Conservation (phyloP, 2,329 filamentous ascomycete species). For the Stachybotrys chlorohalonatus region DNA sequence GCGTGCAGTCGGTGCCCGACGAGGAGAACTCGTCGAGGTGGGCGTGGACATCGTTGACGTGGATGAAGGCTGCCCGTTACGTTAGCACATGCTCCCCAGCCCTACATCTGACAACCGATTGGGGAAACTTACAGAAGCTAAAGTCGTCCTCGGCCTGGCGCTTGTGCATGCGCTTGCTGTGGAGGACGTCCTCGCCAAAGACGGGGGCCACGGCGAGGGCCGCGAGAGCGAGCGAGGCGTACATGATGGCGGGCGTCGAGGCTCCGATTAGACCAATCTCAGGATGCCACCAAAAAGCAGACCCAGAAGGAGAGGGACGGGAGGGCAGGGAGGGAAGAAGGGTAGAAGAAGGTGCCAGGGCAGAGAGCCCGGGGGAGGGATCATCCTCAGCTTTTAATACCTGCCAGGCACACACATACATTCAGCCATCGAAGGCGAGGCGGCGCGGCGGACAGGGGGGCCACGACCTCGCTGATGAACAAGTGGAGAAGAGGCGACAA, state of each 20-base stretch:
- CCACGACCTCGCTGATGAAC: neutral
- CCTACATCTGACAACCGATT: neutral
- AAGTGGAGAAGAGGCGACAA: neutral
- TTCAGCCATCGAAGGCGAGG: too few relatives aligned
- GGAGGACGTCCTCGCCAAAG: slow-evolving; percentile 34
- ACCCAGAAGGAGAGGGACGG: neutral
- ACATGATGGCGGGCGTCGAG: neutral
- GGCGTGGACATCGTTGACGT: slow-evolving; percentile 61
- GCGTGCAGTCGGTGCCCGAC: slow-evolving; percentile 52
- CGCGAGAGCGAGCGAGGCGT: slow-evolving; percentile 12
- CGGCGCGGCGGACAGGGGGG: neutral
- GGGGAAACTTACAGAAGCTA: neutral
- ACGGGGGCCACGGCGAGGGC: slow-evolving; percentile 16
- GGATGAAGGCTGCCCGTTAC: slow-evolving; percentile 44
- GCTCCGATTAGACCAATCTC: neutral
- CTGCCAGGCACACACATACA: too few relatives aligned
- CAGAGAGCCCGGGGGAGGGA: too few relatives aligned
- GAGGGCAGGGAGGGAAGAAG: neutral
- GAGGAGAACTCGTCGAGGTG: slow-evolving; percentile 55
- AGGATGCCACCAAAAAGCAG: neutral
- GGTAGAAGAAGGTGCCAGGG: too few relatives aligned
- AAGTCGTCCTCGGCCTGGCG: slow-evolving; percentile 36
- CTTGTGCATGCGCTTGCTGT: slow-evolving; percentile 38
- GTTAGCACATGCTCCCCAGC: neutral
- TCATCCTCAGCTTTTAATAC: too few relatives aligned